Evolutionary conservation across 2,329 filamentous ascomycete species (phyloP), one percentile per base, ranked within the genome.

Genomic region (Lachnellula subtilissima): DNA sequence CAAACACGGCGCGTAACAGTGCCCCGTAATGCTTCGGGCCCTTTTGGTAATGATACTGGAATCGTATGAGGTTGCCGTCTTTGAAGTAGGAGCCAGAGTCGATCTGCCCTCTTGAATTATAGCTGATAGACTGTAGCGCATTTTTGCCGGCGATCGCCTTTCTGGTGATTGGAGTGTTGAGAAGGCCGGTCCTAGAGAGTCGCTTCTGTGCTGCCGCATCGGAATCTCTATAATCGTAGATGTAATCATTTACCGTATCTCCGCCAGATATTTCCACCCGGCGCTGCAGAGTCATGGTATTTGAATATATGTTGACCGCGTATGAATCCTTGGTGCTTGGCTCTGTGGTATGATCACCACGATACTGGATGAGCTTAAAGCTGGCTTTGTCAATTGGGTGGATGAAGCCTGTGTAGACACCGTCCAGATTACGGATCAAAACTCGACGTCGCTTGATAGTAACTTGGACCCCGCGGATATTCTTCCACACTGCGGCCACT

Each of bases 1-100:
- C 73, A 57, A 78, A 82, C 50, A 81, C 78, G 0, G 77, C 79
- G 47, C 78, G 72, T 4, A 82, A 72, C 15, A 82, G 69, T 55
- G 80, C 79, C 61, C 81, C 79, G 14, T 75, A 76, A 54, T 77
- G 79, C 39, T 73, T 75, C 5, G 77, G 75, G 52, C 78, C 75
- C 59, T 80, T 79, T 39, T 79, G 75, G 64, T 82, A 82, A 58
- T 77, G 73, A 54, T 79, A 80, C 59, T 77, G 77, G 71, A 81
- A 82, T 9, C 76, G 73, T 6, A 80, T 72, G 12, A 80, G 64
- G 54, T 80, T 81, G 4, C 73, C 75, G 59, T 80, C 75, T 52
- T 74, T 76, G 57, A 80, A 72, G 64, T 79, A 80, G 1, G 77
- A 81, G 14, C 79, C 79, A 12, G 75, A 76, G 54, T 76, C 74